A percentile compares a stretch with the other conserved stretches of the same genome.
Conservation (phyloP, 306 rosid genomes). For the Geum urbanum region DNA sequence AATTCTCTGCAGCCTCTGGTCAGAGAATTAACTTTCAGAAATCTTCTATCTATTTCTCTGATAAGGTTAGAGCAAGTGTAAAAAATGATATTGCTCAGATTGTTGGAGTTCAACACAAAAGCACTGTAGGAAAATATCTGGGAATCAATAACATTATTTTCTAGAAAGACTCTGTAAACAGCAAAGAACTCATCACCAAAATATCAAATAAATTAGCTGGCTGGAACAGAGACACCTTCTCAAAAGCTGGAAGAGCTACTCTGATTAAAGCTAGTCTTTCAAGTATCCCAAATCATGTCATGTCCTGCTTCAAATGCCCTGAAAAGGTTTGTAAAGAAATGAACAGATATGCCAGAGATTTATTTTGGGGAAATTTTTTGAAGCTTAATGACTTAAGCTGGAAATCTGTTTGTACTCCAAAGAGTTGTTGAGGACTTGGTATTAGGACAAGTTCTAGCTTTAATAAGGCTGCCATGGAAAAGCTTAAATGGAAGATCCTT, state of each 20-base stretch:
- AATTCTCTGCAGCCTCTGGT: too few species aligned
- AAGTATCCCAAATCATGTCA: neutral
- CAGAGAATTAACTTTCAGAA: too few species aligned
- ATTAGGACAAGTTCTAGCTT: neutral
- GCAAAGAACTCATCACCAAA: too few species aligned
- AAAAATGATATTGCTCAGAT: neutral
- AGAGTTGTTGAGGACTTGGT: neutral
- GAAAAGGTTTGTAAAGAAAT: neutral
- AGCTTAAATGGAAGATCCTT: neutral
- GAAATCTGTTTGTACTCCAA: neutral
- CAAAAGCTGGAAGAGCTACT: too few species aligned
- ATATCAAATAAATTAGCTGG: too few species aligned
- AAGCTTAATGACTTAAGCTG: too few species aligned
- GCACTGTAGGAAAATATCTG: neutral
- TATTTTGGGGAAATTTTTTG: neutral
- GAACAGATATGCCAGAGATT: neutral
- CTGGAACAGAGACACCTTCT: too few species aligned
- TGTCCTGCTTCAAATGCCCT: neutral
- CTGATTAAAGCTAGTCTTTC: neutral
- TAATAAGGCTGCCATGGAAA: neutral
- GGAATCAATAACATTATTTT: neutral
- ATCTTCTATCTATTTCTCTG: neutral
- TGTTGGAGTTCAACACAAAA: neutral
- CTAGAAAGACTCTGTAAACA: neutral
- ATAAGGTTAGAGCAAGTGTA: neutral